Percentiles rank a stretch among this genome's conserved stretches.
Evolutionary conservation across 805 yeast genomes (phyloP).

Genomic region (Candida ficus): DNA sequence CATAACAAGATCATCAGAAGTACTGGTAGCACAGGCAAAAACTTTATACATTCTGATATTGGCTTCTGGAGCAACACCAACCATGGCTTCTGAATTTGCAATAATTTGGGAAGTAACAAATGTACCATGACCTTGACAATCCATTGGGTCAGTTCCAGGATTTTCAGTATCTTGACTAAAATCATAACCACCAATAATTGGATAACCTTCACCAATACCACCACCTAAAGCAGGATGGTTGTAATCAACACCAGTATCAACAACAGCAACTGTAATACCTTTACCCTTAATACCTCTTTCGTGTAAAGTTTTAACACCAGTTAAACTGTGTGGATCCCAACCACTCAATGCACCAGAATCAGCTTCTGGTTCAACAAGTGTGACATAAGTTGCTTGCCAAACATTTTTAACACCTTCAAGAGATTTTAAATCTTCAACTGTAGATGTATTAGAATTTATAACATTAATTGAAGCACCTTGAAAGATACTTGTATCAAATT

Average conservation of each 20-base stretch:
- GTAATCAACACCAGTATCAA: slow-evolving; percentile 10
- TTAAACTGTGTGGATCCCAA: slow-evolving; percentile 9
- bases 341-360: background rate
- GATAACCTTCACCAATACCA: slow-evolving; percentile 10
- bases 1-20: slow-evolving; percentile 12
- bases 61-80: slow-evolving; percentile 18
- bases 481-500: slow-evolving; percentile 9
- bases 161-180: slow-evolving; percentile 5
- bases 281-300: slow-evolving; percentile 8
- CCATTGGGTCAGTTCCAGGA: slow-evolving; percentile 13
- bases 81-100: slow-evolving; percentile 3
- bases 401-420: slow-evolving; percentile 9
- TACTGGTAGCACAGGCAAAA: slow-evolving; percentile 8
- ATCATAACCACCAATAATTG: slow-evolving; percentile 13
- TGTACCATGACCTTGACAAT: slow-evolving; percentile 17
- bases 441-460: slow-evolving; percentile 2
- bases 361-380: slow-evolving; percentile 1
- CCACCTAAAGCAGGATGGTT: slow-evolving; percentile 9
- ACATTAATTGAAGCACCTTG: slow-evolving; percentile 12
- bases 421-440: slow-evolving; percentile 9
- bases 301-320: slow-evolving; percentile 8
- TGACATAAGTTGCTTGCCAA: slow-evolving; percentile 11
- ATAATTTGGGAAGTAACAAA: slow-evolving; percentile 14
- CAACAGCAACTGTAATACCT: slow-evolving; percentile 7
- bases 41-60: slow-evolving; percentile 13